Conservation (phyloP, 2,329 filamentous ascomycete genomes). For the Trichoderma sp. region DNA sequence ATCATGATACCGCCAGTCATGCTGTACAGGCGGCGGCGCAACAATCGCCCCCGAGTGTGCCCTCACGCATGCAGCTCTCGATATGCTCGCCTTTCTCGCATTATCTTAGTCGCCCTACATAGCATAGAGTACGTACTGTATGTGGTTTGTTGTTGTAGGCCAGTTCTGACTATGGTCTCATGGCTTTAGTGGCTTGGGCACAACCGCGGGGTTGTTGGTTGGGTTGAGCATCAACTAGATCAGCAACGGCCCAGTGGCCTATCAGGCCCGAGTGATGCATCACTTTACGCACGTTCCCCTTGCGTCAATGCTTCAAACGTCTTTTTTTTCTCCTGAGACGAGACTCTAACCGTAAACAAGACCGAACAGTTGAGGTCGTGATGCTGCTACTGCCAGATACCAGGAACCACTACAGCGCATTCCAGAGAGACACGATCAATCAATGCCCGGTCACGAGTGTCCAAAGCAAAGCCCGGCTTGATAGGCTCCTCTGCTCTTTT, state of each 20-base stretch:
- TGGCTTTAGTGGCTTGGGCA: neutral
- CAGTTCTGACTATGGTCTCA: neutral
- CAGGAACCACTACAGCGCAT: neutral
- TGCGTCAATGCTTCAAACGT: neutral
- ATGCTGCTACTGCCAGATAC: neutral
- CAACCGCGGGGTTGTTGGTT: conserved; percentile 8
- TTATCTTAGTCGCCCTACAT: neutral
- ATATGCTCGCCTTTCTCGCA: conserved; percentile 14
- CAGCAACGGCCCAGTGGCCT: neutral
- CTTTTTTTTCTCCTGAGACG: neutral
- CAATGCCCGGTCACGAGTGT: neutral
- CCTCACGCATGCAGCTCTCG: conserved; percentile 8
- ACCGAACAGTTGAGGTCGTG: neutral
- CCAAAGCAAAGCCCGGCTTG: neutral
- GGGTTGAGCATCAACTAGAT: neutral
- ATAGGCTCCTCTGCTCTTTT: neutral
- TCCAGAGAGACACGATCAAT: neutral
- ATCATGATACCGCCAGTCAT: neutral
- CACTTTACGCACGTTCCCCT: conserved; percentile 5
- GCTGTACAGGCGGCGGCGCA: neutral
- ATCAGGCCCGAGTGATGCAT: neutral
- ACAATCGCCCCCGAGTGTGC: neutral
- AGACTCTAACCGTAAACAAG: neutral
- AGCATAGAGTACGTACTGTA: neutral
- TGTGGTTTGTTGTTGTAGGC: neutral